These are phyloP conservation scores for Didymella pomorum DNA, from an alignment of 2,329 filamentous ascomycete species.

Conservation along the genomic window DNA sequence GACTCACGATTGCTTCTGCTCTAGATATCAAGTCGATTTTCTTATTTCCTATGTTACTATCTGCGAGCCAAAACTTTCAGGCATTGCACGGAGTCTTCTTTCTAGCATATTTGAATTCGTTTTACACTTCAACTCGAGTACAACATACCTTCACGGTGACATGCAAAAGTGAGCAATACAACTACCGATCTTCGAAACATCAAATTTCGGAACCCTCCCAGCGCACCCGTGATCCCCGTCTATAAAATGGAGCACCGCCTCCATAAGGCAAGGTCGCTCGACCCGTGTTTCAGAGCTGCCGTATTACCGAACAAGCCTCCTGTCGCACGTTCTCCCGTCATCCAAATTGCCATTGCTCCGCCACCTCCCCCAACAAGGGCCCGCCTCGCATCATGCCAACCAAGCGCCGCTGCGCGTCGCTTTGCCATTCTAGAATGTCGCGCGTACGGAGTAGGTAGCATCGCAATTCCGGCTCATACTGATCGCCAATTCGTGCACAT, in stretches of 20 bases:
- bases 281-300: slow-evolving; percentile 14
- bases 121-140: neutral
- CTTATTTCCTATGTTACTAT: slow-evolving; percentile 15
- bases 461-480: neutral
- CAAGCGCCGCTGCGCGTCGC: neutral
- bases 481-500: slow-evolving; percentile 3
- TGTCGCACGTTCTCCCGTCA: slow-evolving; percentile 10
- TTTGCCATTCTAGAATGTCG: neutral
- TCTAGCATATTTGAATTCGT: slow-evolving; percentile 13
- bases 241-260: slow-evolving; percentile 2
- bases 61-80: slow-evolving; percentile 4
- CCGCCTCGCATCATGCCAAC: neutral
- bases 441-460: neutral
- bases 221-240: neutral
- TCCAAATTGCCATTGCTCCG: slow-evolving; percentile 7
- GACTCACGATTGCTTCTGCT: slow-evolving; percentile 18
- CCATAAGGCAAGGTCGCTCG: neutral
- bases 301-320: slow-evolving; percentile 1
- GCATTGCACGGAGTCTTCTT: slow-evolving; percentile 18
- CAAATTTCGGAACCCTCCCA: slow-evolving; percentile 1
- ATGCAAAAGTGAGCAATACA: neutral
- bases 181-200: neutral
- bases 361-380: slow-evolving; percentile 4
- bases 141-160: neutral
- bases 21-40: slow-evolving; percentile 16